Evolutionary conservation across 257 asterid genomes (phyloP).

Genomic region (Solanum stenotomum): DNA sequence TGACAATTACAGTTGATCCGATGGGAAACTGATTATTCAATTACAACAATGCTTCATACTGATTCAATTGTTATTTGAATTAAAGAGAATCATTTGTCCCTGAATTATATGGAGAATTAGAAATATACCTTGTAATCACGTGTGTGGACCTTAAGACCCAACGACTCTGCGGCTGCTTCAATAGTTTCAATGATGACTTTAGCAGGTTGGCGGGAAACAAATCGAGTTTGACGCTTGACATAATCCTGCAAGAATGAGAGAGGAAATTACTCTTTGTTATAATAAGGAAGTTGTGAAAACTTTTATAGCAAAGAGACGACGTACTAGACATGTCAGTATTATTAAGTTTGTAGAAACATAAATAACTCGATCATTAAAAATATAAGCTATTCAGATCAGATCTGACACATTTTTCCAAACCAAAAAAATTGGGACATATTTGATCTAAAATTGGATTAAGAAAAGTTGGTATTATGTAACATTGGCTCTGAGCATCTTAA

Average conservation of each 20-base stretch:
- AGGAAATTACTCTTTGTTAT: background rate
- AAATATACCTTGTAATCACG: slow-evolving; percentile 67
- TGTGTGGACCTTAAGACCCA: slow-evolving; percentile 79
- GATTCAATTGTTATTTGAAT: background rate
- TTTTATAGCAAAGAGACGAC: background rate
- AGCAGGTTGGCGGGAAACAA: slow-evolving; percentile 88
- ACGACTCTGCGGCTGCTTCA: slow-evolving; percentile 69
- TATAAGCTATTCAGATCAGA: background rate
- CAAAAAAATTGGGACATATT: background rate
- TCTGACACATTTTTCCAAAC: background rate
- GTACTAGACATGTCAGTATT: background rate
- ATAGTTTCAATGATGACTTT: slow-evolving; percentile 51
- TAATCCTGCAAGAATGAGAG: slow-evolving; percentile 42
- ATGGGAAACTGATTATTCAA: background rate
- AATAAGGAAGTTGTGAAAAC: background rate
- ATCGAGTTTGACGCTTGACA: slow-evolving; percentile 88
- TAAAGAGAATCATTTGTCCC: background rate
- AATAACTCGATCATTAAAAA: background rate
- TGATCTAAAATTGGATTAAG: background rate
- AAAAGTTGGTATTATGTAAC: background rate
- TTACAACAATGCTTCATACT: background rate
- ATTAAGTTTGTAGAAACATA: background rate
- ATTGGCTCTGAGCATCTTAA: background rate
- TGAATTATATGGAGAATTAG: background rate
- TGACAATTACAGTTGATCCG: background rate